These are phyloP conservation scores for Candida broadrunensis DNA, from an alignment of 805 yeast genomes.

Conservation along the genomic window DNA sequence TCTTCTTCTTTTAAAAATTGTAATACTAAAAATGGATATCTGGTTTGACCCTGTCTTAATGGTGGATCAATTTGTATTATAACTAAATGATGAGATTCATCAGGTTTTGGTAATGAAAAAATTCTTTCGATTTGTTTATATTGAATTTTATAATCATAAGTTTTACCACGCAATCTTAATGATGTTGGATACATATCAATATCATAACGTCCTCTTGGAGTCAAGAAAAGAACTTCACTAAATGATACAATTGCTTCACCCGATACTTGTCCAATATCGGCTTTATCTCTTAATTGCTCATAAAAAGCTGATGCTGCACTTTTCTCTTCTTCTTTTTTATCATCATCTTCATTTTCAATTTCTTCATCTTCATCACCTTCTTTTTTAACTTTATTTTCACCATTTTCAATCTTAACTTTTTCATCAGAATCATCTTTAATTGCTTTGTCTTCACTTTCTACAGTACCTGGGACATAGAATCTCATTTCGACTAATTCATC, in stretches of 20 bases:
- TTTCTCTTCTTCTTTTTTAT: constrained; percentile 43
- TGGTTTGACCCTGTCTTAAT: constrained; percentile 95
- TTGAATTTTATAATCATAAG: constrained; percentile 94
- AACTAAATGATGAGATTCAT: constrained; percentile 84
- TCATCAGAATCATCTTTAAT: constrained; percentile 30
- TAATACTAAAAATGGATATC: constrained; percentile 87
- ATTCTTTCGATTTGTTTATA: constrained; percentile 87
- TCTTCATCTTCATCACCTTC: constrained; percentile 24
- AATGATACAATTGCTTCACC: constrained; percentile 95
- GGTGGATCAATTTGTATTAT: constrained; percentile 96
- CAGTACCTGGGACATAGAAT: constrained; percentile 88
- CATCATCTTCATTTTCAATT: constrained; percentile 34
- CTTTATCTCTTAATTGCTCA: constrained; percentile 87
- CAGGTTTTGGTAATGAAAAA: constrained; percentile 90
- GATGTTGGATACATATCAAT: constrained; percentile 88
- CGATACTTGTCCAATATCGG: constrained; percentile 89
- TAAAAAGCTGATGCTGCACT: constrained; percentile 83
- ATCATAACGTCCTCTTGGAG: constrained; percentile 98
- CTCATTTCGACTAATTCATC: constrained; percentile 96
- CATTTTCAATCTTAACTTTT: constrained; percentile 22
- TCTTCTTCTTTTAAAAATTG: constrained; percentile 91
- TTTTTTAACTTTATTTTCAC: constrained; percentile 39
- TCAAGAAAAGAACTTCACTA: constrained; percentile 84
- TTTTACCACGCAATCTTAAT: constrained; percentile 91
- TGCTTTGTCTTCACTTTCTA: constrained; percentile 43